phyloP scores from a whole-genome alignment of 257 asterid species.

The Fraxinus anomala region DNA sequence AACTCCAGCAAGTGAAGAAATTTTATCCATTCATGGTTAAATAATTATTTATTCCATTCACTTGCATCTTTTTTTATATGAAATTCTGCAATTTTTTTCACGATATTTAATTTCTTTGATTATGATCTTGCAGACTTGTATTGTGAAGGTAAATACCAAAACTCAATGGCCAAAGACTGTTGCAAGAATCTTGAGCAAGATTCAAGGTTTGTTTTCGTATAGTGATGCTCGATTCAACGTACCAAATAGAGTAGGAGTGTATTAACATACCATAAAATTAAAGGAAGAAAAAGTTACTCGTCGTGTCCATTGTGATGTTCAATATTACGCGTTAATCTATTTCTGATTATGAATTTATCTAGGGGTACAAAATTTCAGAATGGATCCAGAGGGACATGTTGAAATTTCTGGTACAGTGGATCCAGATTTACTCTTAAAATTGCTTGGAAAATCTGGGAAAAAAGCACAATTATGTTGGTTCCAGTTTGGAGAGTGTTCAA shows the following conservation, averaged over 20 bases:
- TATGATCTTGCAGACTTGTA: slow-evolving; percentile 33
- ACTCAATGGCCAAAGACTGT: slow-evolving; percentile 34
- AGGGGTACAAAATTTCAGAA: slow-evolving; percentile 38
- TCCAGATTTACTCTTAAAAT: slow-evolving; percentile 33
- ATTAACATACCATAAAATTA: no score
- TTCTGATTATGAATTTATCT: not conserved
- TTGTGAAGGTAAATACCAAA: slow-evolving; percentile 34
- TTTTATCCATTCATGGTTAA: slow-evolving; percentile 26
- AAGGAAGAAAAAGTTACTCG: no score
- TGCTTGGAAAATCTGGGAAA: slow-evolving; percentile 28
- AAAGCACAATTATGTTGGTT: slow-evolving; percentile 38
- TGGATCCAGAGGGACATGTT: slow-evolving; percentile 31
- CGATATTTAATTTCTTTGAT: not conserved
- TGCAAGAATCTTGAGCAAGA: slow-evolving; percentile 28
- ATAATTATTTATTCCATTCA: not conserved
- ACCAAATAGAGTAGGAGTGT: not conserved
- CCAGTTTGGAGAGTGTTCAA: slow-evolving; percentile 49
- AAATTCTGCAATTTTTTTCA: not conserved
- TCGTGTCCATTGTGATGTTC: not conserved
- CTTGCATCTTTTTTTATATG: not conserved
- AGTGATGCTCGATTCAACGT: not conserved
- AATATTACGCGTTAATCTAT: no score
- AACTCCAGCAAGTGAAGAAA: not conserved
- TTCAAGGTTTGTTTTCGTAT: slow-evolving; percentile 26
- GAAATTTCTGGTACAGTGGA: slow-evolving; percentile 40